A percentile compares a stretch with the other conserved stretches of the same genome.
phyloP scores from a whole-genome alignment of 305 asterid species.

The Plantago coronopus region DNA sequence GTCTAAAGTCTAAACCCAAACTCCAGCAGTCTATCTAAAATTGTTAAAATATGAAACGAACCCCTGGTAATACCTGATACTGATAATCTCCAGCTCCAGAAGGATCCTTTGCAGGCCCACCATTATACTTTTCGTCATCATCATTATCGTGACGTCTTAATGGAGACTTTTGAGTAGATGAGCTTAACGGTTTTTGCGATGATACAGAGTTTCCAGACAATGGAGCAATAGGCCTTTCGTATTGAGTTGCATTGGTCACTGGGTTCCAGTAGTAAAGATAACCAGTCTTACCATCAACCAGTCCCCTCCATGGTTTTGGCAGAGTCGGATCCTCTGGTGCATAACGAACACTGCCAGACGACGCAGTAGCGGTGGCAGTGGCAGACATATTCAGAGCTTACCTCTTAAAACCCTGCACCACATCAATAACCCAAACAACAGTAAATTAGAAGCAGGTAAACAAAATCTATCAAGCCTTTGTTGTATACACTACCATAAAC shows the following conservation, averaged over 20 bases:
- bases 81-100: slow-evolving; percentile 42
- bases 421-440: slow-evolving; percentile 9
- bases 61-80: slow-evolving; percentile 44
- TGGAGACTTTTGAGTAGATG: slow-evolving; percentile 57
- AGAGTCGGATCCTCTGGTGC: slow-evolving; percentile 97
- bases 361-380: slow-evolving; percentile 40
- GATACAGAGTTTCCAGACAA: slow-evolving; percentile 35
- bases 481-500: background rate
- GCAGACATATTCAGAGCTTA: slow-evolving; percentile 54
- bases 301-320: slow-evolving; percentile 96
- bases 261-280: slow-evolving; percentile 97
- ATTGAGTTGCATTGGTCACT: slow-evolving; percentile 88
- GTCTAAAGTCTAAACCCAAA: too few species aligned
- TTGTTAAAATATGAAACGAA: too few species aligned
- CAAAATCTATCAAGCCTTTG: background rate
- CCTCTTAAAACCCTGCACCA: slow-evolving; percentile 27
- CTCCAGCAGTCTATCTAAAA: too few species aligned
- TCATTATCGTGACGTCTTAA: slow-evolving; percentile 37
- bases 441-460: background rate
- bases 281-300: slow-evolving; percentile 85
- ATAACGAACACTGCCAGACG: slow-evolving; percentile 53
- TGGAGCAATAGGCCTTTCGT: slow-evolving; percentile 65
- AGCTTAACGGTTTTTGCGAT: slow-evolving; percentile 50
- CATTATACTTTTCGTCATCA: slow-evolving; percentile 42
- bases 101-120: slow-evolving; percentile 37